Evolutionary conservation across 305 asterid species (phyloP), one percentile per base, ranked within the genome.

Genomic region (Nicotiana rustica): DNA sequence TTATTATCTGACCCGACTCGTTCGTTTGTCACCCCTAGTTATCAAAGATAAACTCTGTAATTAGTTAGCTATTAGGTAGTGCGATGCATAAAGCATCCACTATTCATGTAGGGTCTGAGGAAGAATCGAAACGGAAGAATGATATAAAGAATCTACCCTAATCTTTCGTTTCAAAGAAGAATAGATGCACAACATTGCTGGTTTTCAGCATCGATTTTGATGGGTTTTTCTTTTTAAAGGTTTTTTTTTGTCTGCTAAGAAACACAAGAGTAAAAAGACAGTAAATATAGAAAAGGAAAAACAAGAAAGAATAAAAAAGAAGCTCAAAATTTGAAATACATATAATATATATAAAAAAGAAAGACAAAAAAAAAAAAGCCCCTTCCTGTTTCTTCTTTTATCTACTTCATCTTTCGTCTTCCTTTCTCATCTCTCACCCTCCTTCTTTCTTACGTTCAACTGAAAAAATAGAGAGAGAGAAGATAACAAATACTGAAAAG

Each of bases 181-280:
- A 38, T 38, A 38, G 10, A 38, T 6, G 1, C 47, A 8, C 47
- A 38, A 38, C 47, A 38, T 25, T 2, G 80, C 81, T 84, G 89
- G 85, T 76, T 67, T 62, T 84, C 82, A 61, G 79, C 86, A 75
- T 84, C 47, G 21, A 76, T 80, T 78, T 76, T 77, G 68, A 67
- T 82, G 67, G 67, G 62, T 38, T 73, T 71, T 41, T 47, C 49
- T 44, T 75, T 83, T 83, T 66, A 75, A 18, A 12, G 19, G 56
- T 5, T 47, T 29, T 29, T 29, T 18, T 21, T 71, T 71, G 60
- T 49, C 64, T 6, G 57, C 81, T 36, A 0, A 41, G 49, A 8
- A 41, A 8, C 49, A 8, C 12, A 41, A 8, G 49, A 41, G 49
- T 7, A 10, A 41, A 10, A 10, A 21, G 70, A 60, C 66, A 60